Evolutionary conservation across 2,329 filamentous ascomycete genomes (phyloP).

Genomic region (Aureobasidium pullulans): DNA sequence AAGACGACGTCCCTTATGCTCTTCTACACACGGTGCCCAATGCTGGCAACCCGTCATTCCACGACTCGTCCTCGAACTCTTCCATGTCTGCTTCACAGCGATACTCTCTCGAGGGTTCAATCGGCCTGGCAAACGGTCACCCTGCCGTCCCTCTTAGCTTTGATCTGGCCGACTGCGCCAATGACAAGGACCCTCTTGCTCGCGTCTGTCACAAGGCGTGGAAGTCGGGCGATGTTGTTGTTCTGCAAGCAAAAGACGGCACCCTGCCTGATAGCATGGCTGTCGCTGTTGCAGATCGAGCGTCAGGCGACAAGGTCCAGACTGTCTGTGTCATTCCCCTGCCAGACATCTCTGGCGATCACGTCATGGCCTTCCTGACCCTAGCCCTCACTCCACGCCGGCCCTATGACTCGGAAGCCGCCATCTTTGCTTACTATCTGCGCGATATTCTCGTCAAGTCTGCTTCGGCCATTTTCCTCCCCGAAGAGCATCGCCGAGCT

Average conservation of each 20-base stretch:
- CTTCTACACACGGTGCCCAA: slow-evolving; percentile 15
- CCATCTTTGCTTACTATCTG: slow-evolving; percentile 30
- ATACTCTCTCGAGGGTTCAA: slow-evolving; percentile 1
- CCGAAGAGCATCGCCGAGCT: slow-evolving; percentile 23
- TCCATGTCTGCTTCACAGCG: neutral
- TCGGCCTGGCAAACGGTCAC: slow-evolving; percentile 3
- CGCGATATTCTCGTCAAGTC: slow-evolving; percentile 20
- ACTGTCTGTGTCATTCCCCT: slow-evolving; percentile 15
- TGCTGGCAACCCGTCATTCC: neutral
- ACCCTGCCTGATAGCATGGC: neutral
- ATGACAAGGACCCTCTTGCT: neutral
- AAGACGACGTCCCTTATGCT: slow-evolving; percentile 16
- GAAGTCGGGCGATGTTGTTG: slow-evolving; percentile 1
- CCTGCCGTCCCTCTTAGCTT: neutral
- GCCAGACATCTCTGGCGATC: slow-evolving; percentile 25
- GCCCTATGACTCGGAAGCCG: slow-evolving; percentile 33
- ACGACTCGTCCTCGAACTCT: neutral
- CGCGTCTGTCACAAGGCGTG: slow-evolving; percentile 3
- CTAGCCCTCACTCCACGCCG: slow-evolving; percentile 33
- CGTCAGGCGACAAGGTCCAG: neutral
- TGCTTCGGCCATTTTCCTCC: slow-evolving; percentile 21
- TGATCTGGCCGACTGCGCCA: neutral
- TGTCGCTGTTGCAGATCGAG: neutral
- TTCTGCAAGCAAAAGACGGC: slow-evolving; percentile 5
- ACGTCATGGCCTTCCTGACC: slow-evolving; percentile 33